These are phyloP conservation scores for Daldinia childiae DNA, from an alignment of 495 filamentous ascomycete genomes.

Conservation along the genomic window DNA sequence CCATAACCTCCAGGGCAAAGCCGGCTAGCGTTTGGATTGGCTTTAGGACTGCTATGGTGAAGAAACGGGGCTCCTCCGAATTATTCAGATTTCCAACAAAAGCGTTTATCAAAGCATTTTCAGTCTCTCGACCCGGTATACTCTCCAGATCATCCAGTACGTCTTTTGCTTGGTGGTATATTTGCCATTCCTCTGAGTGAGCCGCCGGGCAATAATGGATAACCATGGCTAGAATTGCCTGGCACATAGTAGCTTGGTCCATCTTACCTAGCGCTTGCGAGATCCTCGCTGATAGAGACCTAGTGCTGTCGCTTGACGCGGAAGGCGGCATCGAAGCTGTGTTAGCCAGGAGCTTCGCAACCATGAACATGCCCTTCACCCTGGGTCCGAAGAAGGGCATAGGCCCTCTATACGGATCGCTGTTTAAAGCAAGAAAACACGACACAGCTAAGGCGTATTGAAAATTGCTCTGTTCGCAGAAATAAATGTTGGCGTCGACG, in stretches of 20 bases:
- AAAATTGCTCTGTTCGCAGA: conserved; percentile 38
- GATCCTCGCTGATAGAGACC: conserved; percentile 37
- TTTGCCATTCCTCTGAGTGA: conserved; percentile 49
- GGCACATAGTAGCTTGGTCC: conserved; percentile 56
- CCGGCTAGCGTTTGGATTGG: conserved; percentile 49
- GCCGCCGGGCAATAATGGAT: conserved; percentile 45
- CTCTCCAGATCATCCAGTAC: conserved; percentile 52
- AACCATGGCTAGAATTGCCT: conserved; percentile 49
- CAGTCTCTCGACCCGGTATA: conserved; percentile 48
- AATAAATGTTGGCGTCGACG: conserved; percentile 39
- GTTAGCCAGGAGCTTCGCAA: conserved; percentile 52
- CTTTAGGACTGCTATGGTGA: conserved; percentile 48
- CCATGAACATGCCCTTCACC: conserved; percentile 50
- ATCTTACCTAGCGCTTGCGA: conserved; percentile 41
- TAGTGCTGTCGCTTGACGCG: conserved; percentile 6
- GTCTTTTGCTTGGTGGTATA: conserved; percentile 47
- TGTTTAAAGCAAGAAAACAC: conserved; percentile 50
- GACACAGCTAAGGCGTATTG: conserved; percentile 49
- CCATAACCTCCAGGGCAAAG: conserved; percentile 16
- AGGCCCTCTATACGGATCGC: conserved; percentile 49
- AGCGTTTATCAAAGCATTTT: conserved; percentile 46
- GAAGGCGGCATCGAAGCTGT: conserved; percentile 36
- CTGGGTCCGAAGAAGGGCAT: conserved; percentile 52
- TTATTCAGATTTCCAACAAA: conserved; percentile 51
- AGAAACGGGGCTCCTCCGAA: conserved; percentile 47